A percentile compares a stretch with the other conserved stretches of the same genome.
These are phyloP conservation scores for Seiridium unicorne DNA, from an alignment of 2,329 filamentous ascomycete genomes.

Conservation along the genomic window DNA sequence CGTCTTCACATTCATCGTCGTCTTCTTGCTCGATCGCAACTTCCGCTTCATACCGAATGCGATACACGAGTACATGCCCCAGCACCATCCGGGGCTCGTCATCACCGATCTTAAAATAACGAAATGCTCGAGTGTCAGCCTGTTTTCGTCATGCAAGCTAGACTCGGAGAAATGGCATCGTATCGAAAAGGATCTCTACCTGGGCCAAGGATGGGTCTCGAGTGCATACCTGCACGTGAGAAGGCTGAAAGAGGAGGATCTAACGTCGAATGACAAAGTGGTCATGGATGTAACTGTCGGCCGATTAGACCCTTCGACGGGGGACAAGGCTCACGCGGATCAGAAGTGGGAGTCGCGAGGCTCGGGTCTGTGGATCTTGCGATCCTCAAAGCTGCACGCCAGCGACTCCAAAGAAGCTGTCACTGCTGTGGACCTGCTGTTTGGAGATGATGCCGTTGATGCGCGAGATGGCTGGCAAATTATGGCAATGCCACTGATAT, in stretches of 20 bases:
- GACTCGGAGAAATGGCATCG: slow-evolving; percentile 74
- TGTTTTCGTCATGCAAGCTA: slow-evolving; percentile 73
- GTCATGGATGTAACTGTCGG: slow-evolving; percentile 78
- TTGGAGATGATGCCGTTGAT: slow-evolving; percentile 88
- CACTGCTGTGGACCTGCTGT: slow-evolving; percentile 82
- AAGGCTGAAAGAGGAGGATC: slow-evolving; percentile 82
- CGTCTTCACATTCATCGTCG: slow-evolving; percentile 64
- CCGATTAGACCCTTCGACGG: slow-evolving; percentile 64
- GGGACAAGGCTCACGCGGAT: slow-evolving; percentile 51
- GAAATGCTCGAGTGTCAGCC: slow-evolving; percentile 72
- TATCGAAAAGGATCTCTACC: slow-evolving; percentile 85
- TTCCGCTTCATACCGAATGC: slow-evolving; percentile 83
- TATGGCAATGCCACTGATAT: slow-evolving; percentile 68
- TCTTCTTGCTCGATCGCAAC: slow-evolving; percentile 83
- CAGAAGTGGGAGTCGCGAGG: slow-evolving; percentile 77
- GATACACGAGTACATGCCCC: slow-evolving; percentile 83
- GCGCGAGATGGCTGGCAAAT: slow-evolving; percentile 83
- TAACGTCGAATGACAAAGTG: slow-evolving; percentile 71
- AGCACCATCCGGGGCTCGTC: slow-evolving; percentile 79
- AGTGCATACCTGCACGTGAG: slow-evolving; percentile 80
- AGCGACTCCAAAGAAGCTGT: slow-evolving; percentile 74
- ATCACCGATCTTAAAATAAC: slow-evolving; percentile 82
- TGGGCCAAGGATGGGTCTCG: slow-evolving; percentile 70
- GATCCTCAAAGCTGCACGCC: slow-evolving; percentile 68
- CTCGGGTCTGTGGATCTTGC: slow-evolving; percentile 78